Base-by-base conservation (phyloP, 2,329 filamentous ascomycete genomes). In the Penicillium aurantiogriseum region DNA sequence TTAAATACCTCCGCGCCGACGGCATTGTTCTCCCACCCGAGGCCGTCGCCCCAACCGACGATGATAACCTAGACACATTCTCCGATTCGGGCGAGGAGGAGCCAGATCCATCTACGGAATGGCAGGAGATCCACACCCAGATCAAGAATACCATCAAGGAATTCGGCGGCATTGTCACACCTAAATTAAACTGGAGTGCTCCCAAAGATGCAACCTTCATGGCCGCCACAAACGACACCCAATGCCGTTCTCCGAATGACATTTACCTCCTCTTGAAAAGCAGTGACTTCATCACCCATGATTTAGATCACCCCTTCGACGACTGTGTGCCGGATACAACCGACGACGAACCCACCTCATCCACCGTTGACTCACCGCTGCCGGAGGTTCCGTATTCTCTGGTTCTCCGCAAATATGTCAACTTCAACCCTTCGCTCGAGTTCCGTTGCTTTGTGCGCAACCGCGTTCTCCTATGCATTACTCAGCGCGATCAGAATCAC, bases 201-300 rank as follows among this genome's bases (percentile, higher is more conserved):
- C 94, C 94, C 4, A 96, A 97, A 74, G 94, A 99, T 71, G 94
- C 94, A 9, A 91, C 90, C 23, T 97, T 92, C 89, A 97, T 99
- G 74, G 76, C 87, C 76, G 77, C 84, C 72, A 93, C 82, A 76
- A 99, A 99, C 75, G 95, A 90, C 46, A 89, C 97, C 77, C 91
- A 96, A 74, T 99, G 94, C 76, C 87, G 86, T 4, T 87, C 86
- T 0, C 86, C 94, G 3, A 95, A 94, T 72, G 94, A 99, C 69
- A 85, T 99, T 44, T 99, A 97, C 71, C 83, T 97, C 17, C 83
- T 99, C 1, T 83, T 99, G 15, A 99, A 99, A 78, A 92, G 89
- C 69, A 96, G 92, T 27, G 92, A 92, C 68, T 97, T 99, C 69
- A 82, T 97, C 59, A 96, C 90, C 4, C 92, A 97, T 74, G 94